Base-by-base conservation (phyloP, 225 moss, liverwort and hornwort genomes). In the Ulota crispa region DNA sequence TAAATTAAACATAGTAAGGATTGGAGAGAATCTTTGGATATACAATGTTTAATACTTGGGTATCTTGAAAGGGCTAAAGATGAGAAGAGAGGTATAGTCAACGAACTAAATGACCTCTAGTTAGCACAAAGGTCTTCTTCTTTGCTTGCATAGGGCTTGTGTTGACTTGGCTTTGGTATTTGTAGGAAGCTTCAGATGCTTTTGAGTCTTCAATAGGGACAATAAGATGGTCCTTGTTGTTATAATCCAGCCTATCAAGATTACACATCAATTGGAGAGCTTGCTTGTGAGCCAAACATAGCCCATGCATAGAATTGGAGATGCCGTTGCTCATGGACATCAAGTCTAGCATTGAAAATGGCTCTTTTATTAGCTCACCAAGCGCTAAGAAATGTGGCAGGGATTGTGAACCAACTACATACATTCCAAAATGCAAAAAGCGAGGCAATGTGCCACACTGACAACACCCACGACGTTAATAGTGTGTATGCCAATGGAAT, bases 401-500 rank as follows among this genome's bases (percentile, higher is more conserved):
- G 90, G 10, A 91, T 65, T 0, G 91, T 84, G 75, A 86, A 80
- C 92, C 89, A 92, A 20, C 63, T 72, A 82, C 92, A 93, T 18
- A 86, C 70, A 21, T 88, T 83, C 91, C 91, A 94, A 41, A 92
- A 70, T 28, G 88, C 90, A 7, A 91, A 55, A 5, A 90, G 92
- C 64, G 91, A 72, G 3, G 82, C 80, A 37, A 92, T 39, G 73
- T 91, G 91, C 94, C 94, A 92, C 12, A 94, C 34, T 8, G 85
- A 71, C 61, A 94, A 64, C 36, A 91, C 83, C 24, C 89, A 83
- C 1, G 92, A 94, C 1, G 87, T 92, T 68, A 94, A 70, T 30
- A 89, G 83, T 12, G 92, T 94, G 39, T 90, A 88, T 4, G 91
- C 87, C 21, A 92, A 70, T 3, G 89, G 90, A 70, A 91, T 93